Evolutionary conservation across 2,329 filamentous ascomycete genomes (phyloP).

Genomic region (Fonsecaea pugnacius): DNA sequence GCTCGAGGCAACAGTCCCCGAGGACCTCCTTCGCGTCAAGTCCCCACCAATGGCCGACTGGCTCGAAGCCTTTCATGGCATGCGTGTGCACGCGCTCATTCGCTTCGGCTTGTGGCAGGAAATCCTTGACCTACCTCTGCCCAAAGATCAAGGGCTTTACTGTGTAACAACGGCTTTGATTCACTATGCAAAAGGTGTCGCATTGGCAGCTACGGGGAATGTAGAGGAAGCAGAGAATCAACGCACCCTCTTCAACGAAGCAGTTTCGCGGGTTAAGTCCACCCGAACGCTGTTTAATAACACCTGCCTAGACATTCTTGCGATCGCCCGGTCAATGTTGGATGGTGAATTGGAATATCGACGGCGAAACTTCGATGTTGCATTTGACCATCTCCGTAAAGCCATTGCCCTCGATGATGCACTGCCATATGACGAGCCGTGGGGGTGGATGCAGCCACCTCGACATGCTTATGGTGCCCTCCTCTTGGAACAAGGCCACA

Average conservation of each 20-base stretch:
- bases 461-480: slow-evolving; percentile 73
- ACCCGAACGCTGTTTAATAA: slow-evolving; percentile 73
- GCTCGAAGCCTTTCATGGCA: slow-evolving; percentile 71
- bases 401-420: slow-evolving; percentile 65
- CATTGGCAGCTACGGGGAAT: slow-evolving; percentile 62
- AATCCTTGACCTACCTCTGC: slow-evolving; percentile 61
- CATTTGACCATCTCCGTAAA: slow-evolving; percentile 63
- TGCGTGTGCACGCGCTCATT: slow-evolving; percentile 71
- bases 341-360: slow-evolving; percentile 76
- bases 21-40: slow-evolving; percentile 65
- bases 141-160: slow-evolving; percentile 65
- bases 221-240: slow-evolving; percentile 61
- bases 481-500: slow-evolving; percentile 67
- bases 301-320: slow-evolving; percentile 65
- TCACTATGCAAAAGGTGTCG: slow-evolving; percentile 71
- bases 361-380: slow-evolving; percentile 59
- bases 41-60: slow-evolving; percentile 79
- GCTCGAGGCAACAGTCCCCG: slow-evolving; percentile 67
- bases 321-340: slow-evolving; percentile 67
- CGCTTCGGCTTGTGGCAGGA: slow-evolving; percentile 76
- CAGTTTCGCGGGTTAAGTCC: slow-evolving; percentile 58
- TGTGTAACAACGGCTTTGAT: slow-evolving; percentile 70
- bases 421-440: slow-evolving; percentile 73
- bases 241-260: slow-evolving; percentile 56
- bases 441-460: slow-evolving; percentile 79